Base-by-base conservation (phyloP, 2,329 filamentous ascomycete species). In the Cytospora leucostoma region DNA sequence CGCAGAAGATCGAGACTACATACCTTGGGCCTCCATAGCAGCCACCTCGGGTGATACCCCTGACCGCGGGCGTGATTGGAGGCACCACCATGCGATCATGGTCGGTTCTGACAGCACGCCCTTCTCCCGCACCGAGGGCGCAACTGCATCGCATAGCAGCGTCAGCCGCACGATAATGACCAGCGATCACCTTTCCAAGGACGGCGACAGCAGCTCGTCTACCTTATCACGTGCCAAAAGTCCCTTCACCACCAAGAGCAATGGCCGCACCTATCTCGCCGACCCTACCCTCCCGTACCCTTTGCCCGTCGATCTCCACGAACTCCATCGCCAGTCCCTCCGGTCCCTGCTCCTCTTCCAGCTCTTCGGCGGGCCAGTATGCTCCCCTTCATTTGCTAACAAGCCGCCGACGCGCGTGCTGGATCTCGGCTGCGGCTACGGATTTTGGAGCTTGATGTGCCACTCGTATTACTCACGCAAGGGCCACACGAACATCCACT, bases 381-480 rank as follows among this genome's bases (percentile, higher is more conserved):
- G 90, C 75, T 90, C 89, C 10, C 88, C 89, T 1, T 80, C 81
- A 35, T 82, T 92, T 60, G 78, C 82, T 51, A 82, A 85, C 67
- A 85, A 86, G 54, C 88, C 91, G 21, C 93, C 93, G 0, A 83
- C 83, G 70, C 88, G 87, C 67, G 89, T 98, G 34, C 82, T 98
- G 32, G 94, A 98, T 72, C 77, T 97, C 38, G 93, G 88, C 35
- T 98, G 94, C 74, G 93, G 93, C 19, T 90, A 90, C 21, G 94
- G 87, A 32, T 91, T 96, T 73, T 97, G 93, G 93, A 93, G 91
- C 69, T 89, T 91, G 76, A 88, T 92, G 80, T 96, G 92, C 74
- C 90, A 96, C 74, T 86, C 91, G 40, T 90, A 91, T 75, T 92
- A 93, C 72, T 82, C 84, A 62, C 82, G 85, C 56, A 81, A 84